A percentile compares a stretch with the other conserved stretches of the same genome.
phyloP scores from a whole-genome alignment of 31 red algal genomes.

The Porphyra umbilicalis region DNA sequence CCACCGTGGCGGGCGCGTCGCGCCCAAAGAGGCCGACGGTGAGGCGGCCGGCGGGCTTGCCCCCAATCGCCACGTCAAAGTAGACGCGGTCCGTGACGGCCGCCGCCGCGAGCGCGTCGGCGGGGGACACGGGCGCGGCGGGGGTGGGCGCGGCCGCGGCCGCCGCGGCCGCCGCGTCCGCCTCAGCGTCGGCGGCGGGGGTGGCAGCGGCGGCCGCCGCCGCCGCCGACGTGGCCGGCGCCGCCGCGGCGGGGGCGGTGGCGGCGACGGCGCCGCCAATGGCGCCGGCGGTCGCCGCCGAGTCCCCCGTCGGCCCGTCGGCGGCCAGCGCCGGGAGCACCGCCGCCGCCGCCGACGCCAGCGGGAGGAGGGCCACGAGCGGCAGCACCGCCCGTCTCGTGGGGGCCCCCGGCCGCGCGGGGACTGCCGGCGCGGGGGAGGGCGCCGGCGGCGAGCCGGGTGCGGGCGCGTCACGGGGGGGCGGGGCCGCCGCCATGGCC shows the following conservation, averaged over 20 bases:
- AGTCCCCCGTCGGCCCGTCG: neutral
- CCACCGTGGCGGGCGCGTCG: slow-evolving; percentile 36
- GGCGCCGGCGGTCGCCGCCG: neutral
- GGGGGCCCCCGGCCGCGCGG: neutral
- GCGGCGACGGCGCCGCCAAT: neutral
- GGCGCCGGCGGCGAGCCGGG: neutral
- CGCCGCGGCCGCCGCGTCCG: neutral
- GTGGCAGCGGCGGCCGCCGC: neutral
- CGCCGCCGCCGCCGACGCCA: neutral
- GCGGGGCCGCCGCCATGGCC: neutral
- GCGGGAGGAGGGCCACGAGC: neutral
- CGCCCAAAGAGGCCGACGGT: slow-evolving; percentile 54
- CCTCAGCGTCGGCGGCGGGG: too few relatives aligned
- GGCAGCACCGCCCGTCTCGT: neutral
- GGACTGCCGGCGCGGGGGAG: neutral
- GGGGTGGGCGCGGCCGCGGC: too few relatives aligned
- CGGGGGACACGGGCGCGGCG: neutral
- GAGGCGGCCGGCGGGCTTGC: slow-evolving; percentile 50
- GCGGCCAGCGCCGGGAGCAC: neutral
- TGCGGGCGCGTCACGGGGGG: neutral
- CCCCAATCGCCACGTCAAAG: slow-evolving; percentile 69
- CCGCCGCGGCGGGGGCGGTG: neutral
- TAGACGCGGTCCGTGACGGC: slow-evolving; percentile 36
- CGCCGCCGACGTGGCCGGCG: neutral
- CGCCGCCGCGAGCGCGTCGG: slow-evolving; percentile 2